Evolutionary conservation across 805 yeast genomes (phyloP).

Genomic region (Saturnispora besseyi): DNA sequence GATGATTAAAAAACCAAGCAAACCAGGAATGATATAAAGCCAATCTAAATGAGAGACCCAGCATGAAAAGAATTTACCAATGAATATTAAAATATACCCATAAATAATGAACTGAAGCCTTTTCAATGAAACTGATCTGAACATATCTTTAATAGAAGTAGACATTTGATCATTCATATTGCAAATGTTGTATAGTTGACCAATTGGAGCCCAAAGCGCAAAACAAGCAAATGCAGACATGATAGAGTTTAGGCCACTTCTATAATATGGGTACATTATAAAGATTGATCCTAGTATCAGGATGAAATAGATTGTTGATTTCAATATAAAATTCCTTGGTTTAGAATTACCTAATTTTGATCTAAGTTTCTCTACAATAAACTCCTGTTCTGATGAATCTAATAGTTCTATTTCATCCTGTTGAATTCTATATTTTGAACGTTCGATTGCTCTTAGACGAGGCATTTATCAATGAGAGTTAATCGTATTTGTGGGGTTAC

Average conservation of each 20-base stretch:
- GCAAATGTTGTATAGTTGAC: conserved; percentile 6
- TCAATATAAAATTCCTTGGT: conserved; percentile 9
- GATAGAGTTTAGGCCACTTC: conserved; percentile 17
- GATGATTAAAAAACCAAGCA: conserved; percentile 15
- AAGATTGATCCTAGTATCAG: conserved; percentile 20
- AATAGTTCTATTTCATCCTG: conserved; percentile 13
- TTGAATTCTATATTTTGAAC: conserved; percentile 17
- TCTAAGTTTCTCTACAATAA: conserved; percentile 15
- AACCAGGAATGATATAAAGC: conserved; percentile 22
- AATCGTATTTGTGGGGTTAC: too few species aligned
- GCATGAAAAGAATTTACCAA: conserved; percentile 6
- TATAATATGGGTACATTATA: conserved; percentile 23
- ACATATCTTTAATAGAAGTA: conserved; percentile 1
- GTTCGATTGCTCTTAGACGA: conserved; percentile 21
- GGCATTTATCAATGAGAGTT: conserved; percentile 20
- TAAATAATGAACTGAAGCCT: not conserved
- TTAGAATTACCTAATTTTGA: conserved; percentile 11
- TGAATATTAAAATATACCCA: conserved; percentile 7
- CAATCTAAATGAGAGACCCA: conserved; percentile 14
- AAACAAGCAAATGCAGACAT: conserved; percentile 22
- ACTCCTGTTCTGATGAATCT: conserved; percentile 20
- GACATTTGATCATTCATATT: conserved; percentile 5
- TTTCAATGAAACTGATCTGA: conserved; percentile 2
- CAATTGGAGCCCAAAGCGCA: conserved; percentile 10
- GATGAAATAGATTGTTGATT: conserved; percentile 13